A percentile compares a stretch with the other conserved stretches of the same genome.
phyloP scores from a whole-genome alignment of 2,329 filamentous ascomycete genomes.

The Lecanoromycetidae sp. region DNA sequence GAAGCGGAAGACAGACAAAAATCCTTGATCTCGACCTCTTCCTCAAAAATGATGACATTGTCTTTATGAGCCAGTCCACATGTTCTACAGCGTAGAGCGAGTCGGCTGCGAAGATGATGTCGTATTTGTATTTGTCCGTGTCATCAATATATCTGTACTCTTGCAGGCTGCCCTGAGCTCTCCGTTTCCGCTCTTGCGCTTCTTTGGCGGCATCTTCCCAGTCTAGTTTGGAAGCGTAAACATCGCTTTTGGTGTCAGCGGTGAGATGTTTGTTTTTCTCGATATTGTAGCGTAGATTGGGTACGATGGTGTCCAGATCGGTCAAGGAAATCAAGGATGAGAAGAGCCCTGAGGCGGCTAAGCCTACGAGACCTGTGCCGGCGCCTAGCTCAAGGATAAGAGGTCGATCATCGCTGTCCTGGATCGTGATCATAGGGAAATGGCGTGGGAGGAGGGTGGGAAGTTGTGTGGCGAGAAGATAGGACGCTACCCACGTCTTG shows the following conservation, averaged over 20 bases:
- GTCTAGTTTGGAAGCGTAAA: constrained; percentile 56
- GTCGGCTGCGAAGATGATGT: constrained; percentile 74
- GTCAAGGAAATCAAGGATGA: constrained; percentile 56
- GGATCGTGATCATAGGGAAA: constrained; percentile 25
- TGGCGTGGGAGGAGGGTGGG: constrained; percentile 28
- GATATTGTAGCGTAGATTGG: constrained; percentile 67
- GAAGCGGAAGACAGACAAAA: constrained; percentile 67
- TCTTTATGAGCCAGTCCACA: constrained; percentile 58
- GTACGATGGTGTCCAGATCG: constrained; percentile 71
- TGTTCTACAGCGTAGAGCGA: constrained; percentile 78
- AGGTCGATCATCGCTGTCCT: not conserved
- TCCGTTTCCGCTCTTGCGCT: not conserved
- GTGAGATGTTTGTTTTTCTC: constrained; percentile 50
- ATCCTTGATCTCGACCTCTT: constrained; percentile 47
- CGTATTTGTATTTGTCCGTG: constrained; percentile 23
- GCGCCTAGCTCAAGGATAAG: constrained; percentile 64
- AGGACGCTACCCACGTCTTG: constrained; percentile 93
- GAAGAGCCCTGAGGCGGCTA: constrained; percentile 68
- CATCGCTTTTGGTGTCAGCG: constrained; percentile 39
- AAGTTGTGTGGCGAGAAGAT: constrained; percentile 67
- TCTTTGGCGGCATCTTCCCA: constrained; percentile 42
- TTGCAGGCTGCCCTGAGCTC: too few relatives aligned
- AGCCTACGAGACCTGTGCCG: constrained; percentile 80
- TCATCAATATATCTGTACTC: too few relatives aligned
- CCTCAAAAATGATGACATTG: constrained; percentile 57